Conservation (phyloP, 2,329 filamentous ascomycete species). For the Biscogniauxia sp. region DNA sequence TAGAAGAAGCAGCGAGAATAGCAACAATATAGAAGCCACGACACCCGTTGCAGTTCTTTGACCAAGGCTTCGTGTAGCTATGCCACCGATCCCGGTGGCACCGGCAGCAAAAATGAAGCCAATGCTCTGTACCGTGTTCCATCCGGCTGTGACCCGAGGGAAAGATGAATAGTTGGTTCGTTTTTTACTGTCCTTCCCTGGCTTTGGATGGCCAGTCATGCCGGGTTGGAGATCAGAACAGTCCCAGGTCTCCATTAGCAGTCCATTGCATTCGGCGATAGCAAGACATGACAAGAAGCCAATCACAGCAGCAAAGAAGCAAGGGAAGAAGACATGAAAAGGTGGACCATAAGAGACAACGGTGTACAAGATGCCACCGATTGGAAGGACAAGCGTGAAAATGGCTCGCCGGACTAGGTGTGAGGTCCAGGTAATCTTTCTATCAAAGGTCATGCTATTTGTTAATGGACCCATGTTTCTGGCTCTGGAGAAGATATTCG, state of each 20-base stretch:
- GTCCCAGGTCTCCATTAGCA: slow-evolving; percentile 80
- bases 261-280: slow-evolving; percentile 71
- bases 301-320: slow-evolving; percentile 62
- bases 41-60: slow-evolving; percentile 67
- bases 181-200: slow-evolving; percentile 39
- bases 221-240: slow-evolving; percentile 75
- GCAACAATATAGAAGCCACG: slow-evolving; percentile 64
- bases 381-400: slow-evolving; percentile 65
- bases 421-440: slow-evolving; percentile 65
- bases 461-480: slow-evolving; percentile 57
- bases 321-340: slow-evolving; percentile 60
- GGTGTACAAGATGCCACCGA: slow-evolving; percentile 66
- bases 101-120: slow-evolving; percentile 68
- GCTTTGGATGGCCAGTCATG: slow-evolving; percentile 57
- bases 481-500: slow-evolving; percentile 64
- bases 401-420: slow-evolving; percentile 67
- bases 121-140: slow-evolving; percentile 67
- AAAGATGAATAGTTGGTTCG: slow-evolving; percentile 73
- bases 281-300: slow-evolving; percentile 72
- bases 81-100: slow-evolving; percentile 67
- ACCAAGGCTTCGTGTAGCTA: slow-evolving; percentile 62
- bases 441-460: slow-evolving; percentile 66
- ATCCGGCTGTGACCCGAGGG: slow-evolving; percentile 68
- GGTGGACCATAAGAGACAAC: slow-evolving; percentile 62
- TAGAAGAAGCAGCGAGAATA: slow-evolving; percentile 63